Conservation (phyloP, 257 asterid genomes). For the Haberlea rhodopensis region DNA sequence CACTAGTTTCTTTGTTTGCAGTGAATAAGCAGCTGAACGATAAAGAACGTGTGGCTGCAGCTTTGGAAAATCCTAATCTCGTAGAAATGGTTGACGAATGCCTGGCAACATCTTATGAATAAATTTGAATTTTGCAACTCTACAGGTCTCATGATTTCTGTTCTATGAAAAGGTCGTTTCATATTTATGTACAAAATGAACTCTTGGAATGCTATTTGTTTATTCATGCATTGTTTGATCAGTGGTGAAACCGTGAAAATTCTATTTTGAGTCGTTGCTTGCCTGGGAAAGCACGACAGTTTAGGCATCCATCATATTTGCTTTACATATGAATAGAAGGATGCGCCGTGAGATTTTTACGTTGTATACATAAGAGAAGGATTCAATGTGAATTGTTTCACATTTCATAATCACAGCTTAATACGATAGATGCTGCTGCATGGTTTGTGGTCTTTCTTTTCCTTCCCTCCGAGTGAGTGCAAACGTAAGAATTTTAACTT, state of each 20-base stretch:
- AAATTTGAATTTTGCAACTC: slow-evolving; percentile 16
- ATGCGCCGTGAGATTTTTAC: neutral
- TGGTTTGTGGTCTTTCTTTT: too few species aligned
- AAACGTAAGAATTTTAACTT: too few species aligned
- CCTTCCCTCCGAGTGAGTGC: too few species aligned
- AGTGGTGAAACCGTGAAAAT: neutral
- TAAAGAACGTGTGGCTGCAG: slow-evolving; percentile 95
- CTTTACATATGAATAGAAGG: neutral
- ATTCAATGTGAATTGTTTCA: neutral
- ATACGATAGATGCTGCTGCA: neutral
- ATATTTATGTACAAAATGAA: neutral
- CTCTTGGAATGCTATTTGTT: neutral
- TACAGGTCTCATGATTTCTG: neutral
- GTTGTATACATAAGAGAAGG: neutral
- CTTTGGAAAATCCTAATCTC: slow-evolving; percentile 80
- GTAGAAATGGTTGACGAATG: slow-evolving; percentile 81
- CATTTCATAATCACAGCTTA: neutral
- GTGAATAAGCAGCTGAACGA: slow-evolving; percentile 95
- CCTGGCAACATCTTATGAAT: slow-evolving; percentile 68
- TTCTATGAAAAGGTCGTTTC: neutral
- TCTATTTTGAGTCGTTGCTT: neutral
- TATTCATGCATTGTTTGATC: neutral
- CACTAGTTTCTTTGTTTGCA: slow-evolving; percentile 32
- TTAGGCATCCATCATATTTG: neutral
- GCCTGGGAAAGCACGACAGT: too few species aligned